Percentiles rank a stretch among this genome's conserved stretches.
Evolutionary conservation across 805 yeast species (phyloP).

Genomic region (Nakazawaea ambrosiae): DNA sequence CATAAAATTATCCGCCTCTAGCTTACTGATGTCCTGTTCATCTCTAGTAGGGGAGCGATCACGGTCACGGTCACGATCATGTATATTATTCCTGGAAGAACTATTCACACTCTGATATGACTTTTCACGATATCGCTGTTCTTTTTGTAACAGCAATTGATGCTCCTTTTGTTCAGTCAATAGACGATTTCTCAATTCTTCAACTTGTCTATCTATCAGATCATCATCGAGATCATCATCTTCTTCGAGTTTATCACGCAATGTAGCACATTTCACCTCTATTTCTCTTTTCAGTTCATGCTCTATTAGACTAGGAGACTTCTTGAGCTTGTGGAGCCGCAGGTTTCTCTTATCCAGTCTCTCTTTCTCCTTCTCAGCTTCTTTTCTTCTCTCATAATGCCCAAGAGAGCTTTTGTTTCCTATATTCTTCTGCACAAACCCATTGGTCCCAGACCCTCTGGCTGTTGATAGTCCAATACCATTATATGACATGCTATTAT

Average conservation of each 20-base stretch:
- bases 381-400: constrained; percentile 30
- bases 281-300: constrained; percentile 32
- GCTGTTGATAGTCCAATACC: constrained; percentile 52
- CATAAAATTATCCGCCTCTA: constrained; percentile 11
- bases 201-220: constrained; percentile 26
- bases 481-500: constrained; percentile 41
- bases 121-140: background rate
- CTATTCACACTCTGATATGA: background rate
- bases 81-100: background rate
- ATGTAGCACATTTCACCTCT: constrained; percentile 42
- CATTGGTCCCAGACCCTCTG: constrained; percentile 60
- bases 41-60: no score
- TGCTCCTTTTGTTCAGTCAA: constrained; percentile 1
- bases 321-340: constrained; percentile 4
- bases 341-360: constrained; percentile 10
- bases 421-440: constrained; percentile 45
- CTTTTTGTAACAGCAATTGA: background rate
- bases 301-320: constrained; percentile 21
- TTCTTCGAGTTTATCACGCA: constrained; percentile 46
- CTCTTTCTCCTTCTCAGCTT: constrained; percentile 14
- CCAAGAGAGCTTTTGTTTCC: constrained; percentile 24
- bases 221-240: constrained; percentile 29
- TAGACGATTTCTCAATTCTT: constrained; percentile 20
- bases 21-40: background rate
- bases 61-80: background rate